A percentile compares a stretch with the other conserved stretches of the same genome.
Evolutionary conservation across 306 rosid genomes (phyloP).

Genomic region (Prunus fruticosa): DNA sequence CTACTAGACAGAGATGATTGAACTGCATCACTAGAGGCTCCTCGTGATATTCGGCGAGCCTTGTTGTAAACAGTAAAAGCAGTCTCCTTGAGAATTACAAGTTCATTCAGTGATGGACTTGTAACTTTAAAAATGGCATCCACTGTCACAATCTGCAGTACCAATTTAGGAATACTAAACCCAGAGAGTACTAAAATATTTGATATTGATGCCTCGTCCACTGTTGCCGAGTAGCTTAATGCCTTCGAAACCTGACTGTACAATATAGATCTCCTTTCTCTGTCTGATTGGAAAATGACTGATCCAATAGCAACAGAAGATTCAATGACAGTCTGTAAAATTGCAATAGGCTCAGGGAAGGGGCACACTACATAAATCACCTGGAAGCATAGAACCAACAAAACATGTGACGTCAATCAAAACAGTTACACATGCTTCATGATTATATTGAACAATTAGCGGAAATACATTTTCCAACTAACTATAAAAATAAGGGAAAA

Average conservation of each 20-base stretch:
- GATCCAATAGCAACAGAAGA: slow-evolving; percentile 93
- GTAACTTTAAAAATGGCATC: slow-evolving; percentile 95
- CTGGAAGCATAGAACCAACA: slow-evolving; percentile 39
- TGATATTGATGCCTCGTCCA: slow-evolving; percentile 88
- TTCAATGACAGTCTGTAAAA: slow-evolving; percentile 86
- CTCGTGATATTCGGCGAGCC: slow-evolving; percentile 93
- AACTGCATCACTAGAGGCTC: slow-evolving; percentile 59
- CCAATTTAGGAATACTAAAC: slow-evolving; percentile 78
- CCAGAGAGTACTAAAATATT: slow-evolving; percentile 83
- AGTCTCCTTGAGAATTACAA: slow-evolving; percentile 81
- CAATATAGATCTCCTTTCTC: slow-evolving; percentile 79
- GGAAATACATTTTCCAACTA: not conserved
- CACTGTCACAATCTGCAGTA: slow-evolving; percentile 90
- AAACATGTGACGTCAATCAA: slow-evolving; percentile 3
- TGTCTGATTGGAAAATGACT: slow-evolving; percentile 72
- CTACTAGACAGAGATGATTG: slow-evolving; percentile 62
- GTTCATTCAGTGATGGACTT: slow-evolving; percentile 84
- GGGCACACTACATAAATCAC: slow-evolving; percentile 98
- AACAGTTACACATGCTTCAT: not conserved
- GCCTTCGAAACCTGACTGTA: slow-evolving; percentile 91
- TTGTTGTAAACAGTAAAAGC: slow-evolving; percentile 91
- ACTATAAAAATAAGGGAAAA: not conserved
- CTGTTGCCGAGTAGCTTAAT: slow-evolving; percentile 87
- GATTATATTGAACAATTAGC: not conserved
- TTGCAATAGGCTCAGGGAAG: slow-evolving; percentile 91